Conservation (phyloP, 2,329 filamentous ascomycete species). For the Phialophora chinensis region DNA sequence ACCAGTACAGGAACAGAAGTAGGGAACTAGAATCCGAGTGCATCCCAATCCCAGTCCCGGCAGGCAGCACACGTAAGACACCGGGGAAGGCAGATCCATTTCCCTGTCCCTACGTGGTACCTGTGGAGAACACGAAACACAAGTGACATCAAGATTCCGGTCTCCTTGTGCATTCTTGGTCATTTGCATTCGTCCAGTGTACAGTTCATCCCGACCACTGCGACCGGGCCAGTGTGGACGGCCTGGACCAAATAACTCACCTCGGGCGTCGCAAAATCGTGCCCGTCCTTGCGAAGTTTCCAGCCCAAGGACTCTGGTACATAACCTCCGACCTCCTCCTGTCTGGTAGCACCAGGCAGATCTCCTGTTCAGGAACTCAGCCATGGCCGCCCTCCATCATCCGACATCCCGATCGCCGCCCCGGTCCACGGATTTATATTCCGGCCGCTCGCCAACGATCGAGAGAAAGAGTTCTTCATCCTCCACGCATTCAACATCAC, state of each 20-base stretch:
- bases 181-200: constrained; percentile 10
- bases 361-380: constrained; percentile 1
- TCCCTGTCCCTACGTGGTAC: constrained; percentile 5
- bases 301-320: constrained; percentile 2
- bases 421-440: constrained; percentile 22
- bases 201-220: constrained; percentile 23
- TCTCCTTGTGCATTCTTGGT: constrained; percentile 7
- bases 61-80: constrained; percentile 29
- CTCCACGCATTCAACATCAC: constrained; percentile 19
- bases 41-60: neutral
- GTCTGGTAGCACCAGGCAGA: neutral
- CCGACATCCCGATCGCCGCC: constrained; percentile 9
- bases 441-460: constrained; percentile 25
- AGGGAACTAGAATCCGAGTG: neutral
- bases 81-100: constrained; percentile 17
- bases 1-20: neutral
- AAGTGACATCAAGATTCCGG: constrained; percentile 28
- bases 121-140: constrained; percentile 28
- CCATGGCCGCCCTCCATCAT: constrained; percentile 32
- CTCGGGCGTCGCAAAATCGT: neutral
- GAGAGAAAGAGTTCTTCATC: constrained; percentile 23
- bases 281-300: constrained; percentile 2
- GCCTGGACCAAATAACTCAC: constrained; percentile 2
- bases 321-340: constrained; percentile 3
- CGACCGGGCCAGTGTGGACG: constrained; percentile 10